Evolutionary conservation across 768 basidiomycete species (phyloP).

Genomic region (Artomyces pyxidatus): DNA sequence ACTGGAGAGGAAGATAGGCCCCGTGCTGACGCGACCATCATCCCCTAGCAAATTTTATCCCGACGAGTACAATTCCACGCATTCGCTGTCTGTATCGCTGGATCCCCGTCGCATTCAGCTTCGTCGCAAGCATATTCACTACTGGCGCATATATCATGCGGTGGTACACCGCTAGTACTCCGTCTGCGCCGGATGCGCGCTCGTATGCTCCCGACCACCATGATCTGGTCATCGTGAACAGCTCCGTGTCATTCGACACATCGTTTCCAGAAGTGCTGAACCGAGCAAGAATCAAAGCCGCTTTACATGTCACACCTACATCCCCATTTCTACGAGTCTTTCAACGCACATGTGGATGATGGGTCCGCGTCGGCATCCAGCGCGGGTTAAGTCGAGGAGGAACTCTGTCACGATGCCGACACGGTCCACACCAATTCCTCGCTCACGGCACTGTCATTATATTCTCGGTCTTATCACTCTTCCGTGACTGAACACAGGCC

Average conservation of each 20-base stretch:
- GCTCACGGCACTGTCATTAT: too few species aligned
- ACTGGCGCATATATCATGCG: constrained; percentile 82
- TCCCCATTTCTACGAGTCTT: too few species aligned
- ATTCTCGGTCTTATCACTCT: too few species aligned
- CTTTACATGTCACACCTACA: too few species aligned
- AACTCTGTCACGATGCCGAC: too few species aligned
- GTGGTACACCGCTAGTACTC: constrained; percentile 88
- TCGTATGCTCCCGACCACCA: constrained; percentile 82
- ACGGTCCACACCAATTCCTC: too few species aligned
- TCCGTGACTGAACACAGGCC: too few species aligned
- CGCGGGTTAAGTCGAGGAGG: too few species aligned
- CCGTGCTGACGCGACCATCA: constrained; percentile 56
- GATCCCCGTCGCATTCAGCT: constrained; percentile 32
- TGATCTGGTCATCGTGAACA: constrained; percentile 93
- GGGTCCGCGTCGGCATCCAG: too few species aligned
- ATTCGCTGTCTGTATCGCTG: constrained; percentile 17
- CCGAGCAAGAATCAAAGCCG: too few species aligned
- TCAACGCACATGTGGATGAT: too few species aligned
- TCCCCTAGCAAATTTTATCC: constrained; percentile 2
- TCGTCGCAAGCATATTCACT: constrained; percentile 42
- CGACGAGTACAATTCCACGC: constrained; percentile 3
- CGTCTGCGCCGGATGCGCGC: constrained; percentile 51
- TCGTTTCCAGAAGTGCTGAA: too few species aligned
- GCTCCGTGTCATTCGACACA: constrained; percentile 53
- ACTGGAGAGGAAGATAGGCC: constrained; percentile 90